These are phyloP conservation scores for Incumbomyces delicatus DNA, from an alignment of 2,329 filamentous ascomycete genomes.

Conservation along the genomic window DNA sequence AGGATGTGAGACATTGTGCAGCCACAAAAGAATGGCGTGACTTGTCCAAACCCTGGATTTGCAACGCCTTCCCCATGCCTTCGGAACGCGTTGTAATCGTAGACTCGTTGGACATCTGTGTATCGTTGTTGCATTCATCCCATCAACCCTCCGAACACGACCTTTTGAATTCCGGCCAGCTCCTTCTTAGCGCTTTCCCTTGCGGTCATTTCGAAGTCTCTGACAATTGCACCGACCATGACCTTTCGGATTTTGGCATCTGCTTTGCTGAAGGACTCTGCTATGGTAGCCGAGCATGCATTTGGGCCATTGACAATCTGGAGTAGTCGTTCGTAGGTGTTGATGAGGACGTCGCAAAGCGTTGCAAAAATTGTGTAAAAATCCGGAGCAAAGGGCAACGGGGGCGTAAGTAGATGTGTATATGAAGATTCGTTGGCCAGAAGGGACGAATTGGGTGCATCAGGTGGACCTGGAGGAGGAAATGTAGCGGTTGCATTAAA, in stretches of 20 bases:
- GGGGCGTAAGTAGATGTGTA: slow-evolving; percentile 77
- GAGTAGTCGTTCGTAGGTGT: slow-evolving; percentile 75
- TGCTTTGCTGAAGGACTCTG: slow-evolving; percentile 81
- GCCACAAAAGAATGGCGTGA: no score
- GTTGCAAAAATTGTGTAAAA: slow-evolving; percentile 96
- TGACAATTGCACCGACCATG: slow-evolving; percentile 73
- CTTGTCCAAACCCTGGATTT: no score
- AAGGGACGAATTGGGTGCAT: slow-evolving; percentile 19
- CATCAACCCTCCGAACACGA: slow-evolving; percentile 81
- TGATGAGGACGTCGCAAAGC: slow-evolving; percentile 87
- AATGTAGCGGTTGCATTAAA: slow-evolving; percentile 32
- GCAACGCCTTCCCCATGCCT: no score
- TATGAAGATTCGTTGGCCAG: slow-evolving; percentile 40
- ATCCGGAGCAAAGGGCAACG: slow-evolving; percentile 88
- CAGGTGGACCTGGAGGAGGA: slow-evolving; percentile 47
- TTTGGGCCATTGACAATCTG: slow-evolving; percentile 64
- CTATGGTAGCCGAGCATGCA: slow-evolving; percentile 59
- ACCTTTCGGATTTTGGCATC: slow-evolving; percentile 81
- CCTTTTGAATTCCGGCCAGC: slow-evolving; percentile 73
- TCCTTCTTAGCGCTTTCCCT: slow-evolving; percentile 67
- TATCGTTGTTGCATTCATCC: slow-evolving; percentile 15
- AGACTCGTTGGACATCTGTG: no score
- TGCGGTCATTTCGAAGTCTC: slow-evolving; percentile 87
- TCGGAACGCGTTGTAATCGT: no score
- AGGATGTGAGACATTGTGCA: no score